These are phyloP conservation scores for Trichosporon coremiiforme DNA, from an alignment of 1,284 basidiomycete genomes.

Conservation along the genomic window DNA sequence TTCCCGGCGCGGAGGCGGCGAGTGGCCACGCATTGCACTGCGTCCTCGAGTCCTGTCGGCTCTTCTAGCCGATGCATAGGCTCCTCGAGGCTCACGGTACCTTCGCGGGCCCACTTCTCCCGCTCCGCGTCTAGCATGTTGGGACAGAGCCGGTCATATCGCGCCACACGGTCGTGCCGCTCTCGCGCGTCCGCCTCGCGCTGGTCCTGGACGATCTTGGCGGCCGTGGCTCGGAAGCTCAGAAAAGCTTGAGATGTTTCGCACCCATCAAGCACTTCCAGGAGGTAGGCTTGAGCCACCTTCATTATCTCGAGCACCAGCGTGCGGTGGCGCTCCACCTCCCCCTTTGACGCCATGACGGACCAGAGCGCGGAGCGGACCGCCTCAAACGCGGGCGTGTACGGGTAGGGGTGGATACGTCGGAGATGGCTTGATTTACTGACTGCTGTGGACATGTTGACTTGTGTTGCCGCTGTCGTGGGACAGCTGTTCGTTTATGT, in stretches of 20 bases:
- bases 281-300: background rate
- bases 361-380: background rate
- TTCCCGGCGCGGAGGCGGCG: background rate
- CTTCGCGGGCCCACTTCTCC: background rate
- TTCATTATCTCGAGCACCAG: background rate
- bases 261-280: background rate
- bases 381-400: background rate
- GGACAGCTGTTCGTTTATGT: no score
- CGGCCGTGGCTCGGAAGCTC: background rate
- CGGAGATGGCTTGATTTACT: background rate
- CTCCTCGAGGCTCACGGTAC: background rate
- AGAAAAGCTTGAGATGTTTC: background rate
- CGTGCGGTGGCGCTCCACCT: background rate
- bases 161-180: background rate
- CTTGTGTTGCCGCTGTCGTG: background rate
- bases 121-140: background rate
- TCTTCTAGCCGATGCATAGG: no score
- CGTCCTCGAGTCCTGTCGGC: background rate
- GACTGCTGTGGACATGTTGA: background rate
- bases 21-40: background rate
- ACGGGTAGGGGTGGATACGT: background rate
- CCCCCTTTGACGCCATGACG: background rate
- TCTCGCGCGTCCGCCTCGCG: background rate
- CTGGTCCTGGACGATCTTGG: background rate
- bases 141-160: background rate